These are phyloP conservation scores for Paecilomyces sp. DNA, from an alignment of 2,329 filamentous ascomycete species.

Conservation along the genomic window DNA sequence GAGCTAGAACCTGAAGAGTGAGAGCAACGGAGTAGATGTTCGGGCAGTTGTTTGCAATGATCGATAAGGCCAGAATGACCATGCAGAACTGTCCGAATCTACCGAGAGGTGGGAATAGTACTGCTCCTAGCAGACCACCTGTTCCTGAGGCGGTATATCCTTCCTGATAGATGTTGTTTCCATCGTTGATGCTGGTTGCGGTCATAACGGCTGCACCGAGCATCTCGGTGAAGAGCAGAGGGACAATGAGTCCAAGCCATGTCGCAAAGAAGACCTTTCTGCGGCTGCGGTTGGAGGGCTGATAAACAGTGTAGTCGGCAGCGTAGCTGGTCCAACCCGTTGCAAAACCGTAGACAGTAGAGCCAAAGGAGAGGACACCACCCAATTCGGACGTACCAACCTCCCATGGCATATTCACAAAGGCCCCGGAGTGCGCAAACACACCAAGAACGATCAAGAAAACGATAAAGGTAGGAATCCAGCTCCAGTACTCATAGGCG, in stretches of 20 bases:
- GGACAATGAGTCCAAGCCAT: constrained; percentile 61
- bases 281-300: constrained; percentile 55
- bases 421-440: constrained; percentile 61
- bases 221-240: constrained; percentile 67
- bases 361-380: constrained; percentile 57
- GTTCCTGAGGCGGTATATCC: constrained; percentile 54
- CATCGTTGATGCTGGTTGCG: constrained; percentile 50
- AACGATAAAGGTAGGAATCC: constrained; percentile 65
- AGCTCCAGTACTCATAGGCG: constrained; percentile 67
- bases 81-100: constrained; percentile 67
- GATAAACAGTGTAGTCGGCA: constrained; percentile 75
- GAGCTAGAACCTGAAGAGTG: constrained; percentile 58
- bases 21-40: constrained; percentile 66
- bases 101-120: constrained; percentile 57
- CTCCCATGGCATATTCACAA: constrained; percentile 55
- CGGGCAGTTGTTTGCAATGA: constrained; percentile 64
- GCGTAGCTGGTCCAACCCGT: constrained; percentile 70
- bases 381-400: constrained; percentile 55
- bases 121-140: constrained; percentile 60
- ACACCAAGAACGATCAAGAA: constrained; percentile 64
- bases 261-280: constrained; percentile 62
- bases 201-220: constrained; percentile 65
- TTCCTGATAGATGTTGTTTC: constrained; percentile 46
- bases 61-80: constrained; percentile 58
- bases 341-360: constrained; percentile 60